Evolutionary conservation across 495 filamentous ascomycete species (phyloP).

Genomic region (Platismatia glauca): DNA sequence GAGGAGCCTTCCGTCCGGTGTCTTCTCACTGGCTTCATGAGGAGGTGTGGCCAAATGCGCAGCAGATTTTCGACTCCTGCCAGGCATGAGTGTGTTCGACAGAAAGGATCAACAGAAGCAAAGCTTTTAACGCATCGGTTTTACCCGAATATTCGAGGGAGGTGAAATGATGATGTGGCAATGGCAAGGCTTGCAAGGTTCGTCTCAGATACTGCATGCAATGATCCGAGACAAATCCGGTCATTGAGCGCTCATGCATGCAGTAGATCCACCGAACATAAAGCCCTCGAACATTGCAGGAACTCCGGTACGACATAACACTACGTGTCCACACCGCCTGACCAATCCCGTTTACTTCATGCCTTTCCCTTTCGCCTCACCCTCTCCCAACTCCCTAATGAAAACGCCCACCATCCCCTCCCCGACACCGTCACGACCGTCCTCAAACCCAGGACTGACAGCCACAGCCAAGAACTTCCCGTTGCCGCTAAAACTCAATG

Average conservation of each 20-base stretch:
- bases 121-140: neutral
- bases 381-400: slow-evolving; percentile 73
- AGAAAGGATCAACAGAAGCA: neutral
- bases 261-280: neutral
- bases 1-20: neutral
- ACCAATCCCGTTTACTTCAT: slow-evolving; percentile 35
- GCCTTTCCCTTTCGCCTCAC: slow-evolving; percentile 84
- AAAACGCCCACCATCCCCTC: slow-evolving; percentile 68
- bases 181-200: neutral
- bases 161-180: neutral
- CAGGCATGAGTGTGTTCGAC: neutral
- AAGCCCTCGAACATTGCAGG: slow-evolving; percentile 6
- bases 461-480: slow-evolving; percentile 79
- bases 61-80: neutral
- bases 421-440: slow-evolving; percentile 66
- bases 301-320: neutral
- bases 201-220: neutral
- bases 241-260: slow-evolving; percentile 1
- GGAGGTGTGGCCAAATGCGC: neutral
- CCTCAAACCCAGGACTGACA: slow-evolving; percentile 85
- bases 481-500: slow-evolving; percentile 65
- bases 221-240: neutral
- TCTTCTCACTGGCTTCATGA: neutral
- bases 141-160: neutral
- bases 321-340: neutral